These are phyloP conservation scores for Monilinia fructicola DNA, from an alignment of 2,329 filamentous ascomycete genomes.

Conservation along the genomic window DNA sequence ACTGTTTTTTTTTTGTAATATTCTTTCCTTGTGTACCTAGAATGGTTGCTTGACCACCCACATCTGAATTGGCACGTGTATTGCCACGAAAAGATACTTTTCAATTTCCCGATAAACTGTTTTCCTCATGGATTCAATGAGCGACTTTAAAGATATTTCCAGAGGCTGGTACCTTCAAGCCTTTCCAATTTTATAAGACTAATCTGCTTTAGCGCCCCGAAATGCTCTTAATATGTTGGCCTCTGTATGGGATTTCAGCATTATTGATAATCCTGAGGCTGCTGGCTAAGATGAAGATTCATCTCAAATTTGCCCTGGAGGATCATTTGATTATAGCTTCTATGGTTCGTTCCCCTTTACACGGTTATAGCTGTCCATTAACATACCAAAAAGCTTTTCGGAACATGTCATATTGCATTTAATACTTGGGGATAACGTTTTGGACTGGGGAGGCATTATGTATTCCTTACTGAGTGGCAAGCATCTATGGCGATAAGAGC, in stretches of 20 bases:
- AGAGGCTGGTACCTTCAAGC: background rate
- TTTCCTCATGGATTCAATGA: slow-evolving; percentile 9
- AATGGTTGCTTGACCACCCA: background rate
- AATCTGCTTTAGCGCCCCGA: background rate
- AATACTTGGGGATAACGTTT: slow-evolving; percentile 13
- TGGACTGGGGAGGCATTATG: slow-evolving; percentile 9
- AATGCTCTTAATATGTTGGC: slow-evolving; percentile 21
- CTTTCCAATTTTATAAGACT: background rate
- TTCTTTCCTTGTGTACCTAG: background rate
- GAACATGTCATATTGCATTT: slow-evolving; percentile 14
- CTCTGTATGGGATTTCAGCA: slow-evolving; percentile 18
- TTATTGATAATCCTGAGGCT: slow-evolving; percentile 17
- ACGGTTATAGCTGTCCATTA: background rate
- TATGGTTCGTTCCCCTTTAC: background rate
- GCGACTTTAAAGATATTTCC: slow-evolving; percentile 5
- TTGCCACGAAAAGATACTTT: background rate
- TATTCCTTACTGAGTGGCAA: slow-evolving; percentile 12
- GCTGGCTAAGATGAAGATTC: slow-evolving; percentile 8
- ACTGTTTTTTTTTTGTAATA: background rate
- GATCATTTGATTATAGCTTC: slow-evolving; percentile 10
- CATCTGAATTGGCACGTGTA: background rate
- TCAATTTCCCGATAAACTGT: background rate
- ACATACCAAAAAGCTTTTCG: slow-evolving; percentile 8
- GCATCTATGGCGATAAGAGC: slow-evolving; percentile 5
- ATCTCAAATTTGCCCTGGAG: slow-evolving; percentile 15